Evolutionary conservation across 768 basidiomycete genomes (phyloP), one percentile per base, ranked within the genome.

Genomic region (Kondoa subrosea): DNA sequence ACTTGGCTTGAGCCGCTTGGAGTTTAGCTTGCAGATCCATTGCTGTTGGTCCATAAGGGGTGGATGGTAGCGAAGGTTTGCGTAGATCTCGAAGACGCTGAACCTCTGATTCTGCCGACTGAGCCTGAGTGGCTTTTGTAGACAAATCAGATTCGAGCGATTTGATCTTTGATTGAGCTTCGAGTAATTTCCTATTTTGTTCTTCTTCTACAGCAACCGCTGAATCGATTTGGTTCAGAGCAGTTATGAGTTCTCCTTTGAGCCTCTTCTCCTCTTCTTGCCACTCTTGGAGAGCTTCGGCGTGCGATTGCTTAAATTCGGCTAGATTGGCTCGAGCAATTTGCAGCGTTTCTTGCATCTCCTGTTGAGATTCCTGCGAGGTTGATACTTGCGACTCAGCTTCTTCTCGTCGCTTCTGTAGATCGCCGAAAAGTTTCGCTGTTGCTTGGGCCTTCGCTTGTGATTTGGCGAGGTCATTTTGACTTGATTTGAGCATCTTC

Each of bases 31-130:
- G 3, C 29, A 63, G 61, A 32, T 63, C 61, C 29, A 16, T n/a
- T 17, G 61, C 61, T 3, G 61, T 63, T 17, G 61, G 61, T 31
- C 61, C 61, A n/a, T 63, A 32, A 16, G 30, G 26, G n/a, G 33
- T 33, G 3, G 61, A 63, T 8, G 61, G 61, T 32, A 63, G n/a
- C 17, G 61, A 27, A 16, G 61, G 61, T 32, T 32, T 27, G 16
- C 33, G 27, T 27, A 33, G 14, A 14, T 63, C 61, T 27, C 61
- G 61, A 32, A 63, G 61, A 17, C 30, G 27, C 17, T 27, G 30
- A 4, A 63, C 27, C 29, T 63, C 61, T 32, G 27, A 27, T 63
- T 63, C 61, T 3, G 4, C 29, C 61, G 3, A n/a, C 21, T 50
- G 40, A 8, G 40, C 40, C 21, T 50, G 12, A 21, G 40, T 21